Evolutionary conservation across 1,284 basidiomycete genomes (phyloP), one percentile per base, ranked within the genome.

Genomic region (Dichomitus squalens): DNA sequence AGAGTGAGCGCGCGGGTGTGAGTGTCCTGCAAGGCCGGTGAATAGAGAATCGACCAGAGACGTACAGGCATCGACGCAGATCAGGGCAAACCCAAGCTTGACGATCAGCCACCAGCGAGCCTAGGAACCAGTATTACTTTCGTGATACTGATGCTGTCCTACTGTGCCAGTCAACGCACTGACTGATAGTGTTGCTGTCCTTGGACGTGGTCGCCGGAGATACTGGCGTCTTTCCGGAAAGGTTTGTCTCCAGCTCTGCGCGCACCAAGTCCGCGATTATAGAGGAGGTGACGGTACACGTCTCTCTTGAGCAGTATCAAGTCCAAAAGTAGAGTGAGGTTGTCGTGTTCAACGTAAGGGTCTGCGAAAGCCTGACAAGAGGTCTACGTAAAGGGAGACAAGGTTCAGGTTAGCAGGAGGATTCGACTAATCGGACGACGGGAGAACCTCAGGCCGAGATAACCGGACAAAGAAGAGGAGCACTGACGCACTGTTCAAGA

Each of bases 231-330:
- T 43, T 48, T 49, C 56, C 47, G 36, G 25, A 14, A 35, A 2
- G 57, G 23, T 34, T 43, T 58, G 11, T 60, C 70, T 18, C 70
- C 57, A 69, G 66, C 72, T 58, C 72, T 79, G 59, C 85, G 74
- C 1, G 90, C 89, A 41, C 81, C 79, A 1, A 86, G 75, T 4
- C 86, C 91, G 41, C 92, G 79, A 67, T 97, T 97, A 71, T 92
- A 96, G n/a, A 97, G 76, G 23, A 97, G 74, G 75, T 97, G 95
- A 12, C 92, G 80, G 70, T 92, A 96, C 1, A 96, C 94, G 21
- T 87, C 87, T 20, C 91, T 81, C 71, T 96, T 96, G 41, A 96
- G 81, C 25, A 96, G 79, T 52, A 96, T 90, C 8, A 96, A 78
- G 72, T 96, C 95, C 43, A 96, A 79, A 1, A 93, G 74, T 20